Base-by-base conservation (phyloP, 257 asterid genomes). In the Salvia rosmarinus region DNA sequence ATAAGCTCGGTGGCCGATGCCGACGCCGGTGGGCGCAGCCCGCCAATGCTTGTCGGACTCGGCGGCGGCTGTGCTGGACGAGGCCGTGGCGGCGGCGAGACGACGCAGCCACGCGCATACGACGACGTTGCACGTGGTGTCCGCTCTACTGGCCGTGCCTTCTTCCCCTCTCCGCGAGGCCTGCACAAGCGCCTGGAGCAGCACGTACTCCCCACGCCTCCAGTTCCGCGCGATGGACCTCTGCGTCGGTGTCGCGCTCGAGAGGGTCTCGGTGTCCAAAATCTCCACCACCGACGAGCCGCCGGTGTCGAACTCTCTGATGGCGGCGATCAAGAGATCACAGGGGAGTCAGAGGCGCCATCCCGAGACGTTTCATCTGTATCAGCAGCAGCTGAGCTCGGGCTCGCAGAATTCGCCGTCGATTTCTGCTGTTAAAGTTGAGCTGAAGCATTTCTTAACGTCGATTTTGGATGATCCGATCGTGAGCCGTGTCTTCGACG, bases 281-380 rank as follows among this genome's bases (percentile, higher is more conserved):
- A 55, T 78, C 52, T 74, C 78, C 30, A 5, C 10, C n/a, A 77
- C 42, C 49, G 92, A 81, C 14, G 89, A 82, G 79, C 95, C 97
- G 59, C 96, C 92, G 58, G 86, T 94, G 9, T 88, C 99, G 52
- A 94, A 94, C 80, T 89, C 99, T 0, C 80, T 94, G 64, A 94
- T 91, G 99, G 95, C 99, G 1, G 99, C 99, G 4, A 89, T 94
- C 67, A 94, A 91, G 87, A 82, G 99, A 30, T 88, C 97, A 1
- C 99, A 94, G 12, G 99, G 97, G 25, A 87, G 89, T 67, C 99
- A 94, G 82, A 78, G 97, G n/a, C 86, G 99, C 21, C 92, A 89
- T 58, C 99, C 99, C 0, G 99, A 94, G 3, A 91, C 96, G 4
- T 94, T 94, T 19, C 96, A 87, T 47, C 49, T 91, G 69, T 93